Conservation (phyloP, 164 flowering plant species). For the Macadamia integrifolia region DNA sequence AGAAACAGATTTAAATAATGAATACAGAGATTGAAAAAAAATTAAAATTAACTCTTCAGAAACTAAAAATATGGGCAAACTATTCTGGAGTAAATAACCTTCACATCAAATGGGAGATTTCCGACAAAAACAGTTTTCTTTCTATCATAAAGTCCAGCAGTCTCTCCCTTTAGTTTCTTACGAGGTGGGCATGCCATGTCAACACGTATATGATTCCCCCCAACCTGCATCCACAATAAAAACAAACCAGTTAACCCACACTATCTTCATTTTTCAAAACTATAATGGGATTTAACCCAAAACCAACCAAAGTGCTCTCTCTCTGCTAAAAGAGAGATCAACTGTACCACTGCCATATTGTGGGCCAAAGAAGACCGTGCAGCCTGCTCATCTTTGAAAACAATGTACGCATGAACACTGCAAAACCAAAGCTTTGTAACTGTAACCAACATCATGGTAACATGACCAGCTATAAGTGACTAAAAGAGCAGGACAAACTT, state of each 20-base stretch:
- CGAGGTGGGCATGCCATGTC: slow-evolving; percentile 98
- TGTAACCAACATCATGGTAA: neutral
- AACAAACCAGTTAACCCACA: slow-evolving; percentile 1
- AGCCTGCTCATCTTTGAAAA: slow-evolving; percentile 72
- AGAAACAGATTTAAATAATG: neutral
- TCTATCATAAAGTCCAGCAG: slow-evolving; percentile 57
- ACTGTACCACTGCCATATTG: slow-evolving; percentile 81
- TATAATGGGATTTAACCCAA: neutral
- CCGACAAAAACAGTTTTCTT: slow-evolving; percentile 94
- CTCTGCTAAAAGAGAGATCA: neutral
- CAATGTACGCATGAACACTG: slow-evolving; percentile 89
- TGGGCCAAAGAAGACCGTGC: slow-evolving; percentile 74
- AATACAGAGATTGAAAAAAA: neutral
- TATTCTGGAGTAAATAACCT: slow-evolving; percentile 37
- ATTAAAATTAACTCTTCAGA: neutral
- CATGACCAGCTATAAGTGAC: neutral
- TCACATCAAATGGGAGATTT: slow-evolving; percentile 93
- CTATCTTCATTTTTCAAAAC: neutral
- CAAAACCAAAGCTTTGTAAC: slow-evolving; percentile 19
- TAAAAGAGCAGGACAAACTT: no score
- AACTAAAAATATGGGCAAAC: neutral
- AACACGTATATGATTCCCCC: slow-evolving; percentile 88
- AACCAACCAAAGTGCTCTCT: neutral
- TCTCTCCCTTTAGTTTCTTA: slow-evolving; percentile 77
- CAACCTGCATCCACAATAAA: slow-evolving; percentile 43